Conservation (phyloP, 805 yeast species). For the Saccharomycopsis capsularis region DNA sequence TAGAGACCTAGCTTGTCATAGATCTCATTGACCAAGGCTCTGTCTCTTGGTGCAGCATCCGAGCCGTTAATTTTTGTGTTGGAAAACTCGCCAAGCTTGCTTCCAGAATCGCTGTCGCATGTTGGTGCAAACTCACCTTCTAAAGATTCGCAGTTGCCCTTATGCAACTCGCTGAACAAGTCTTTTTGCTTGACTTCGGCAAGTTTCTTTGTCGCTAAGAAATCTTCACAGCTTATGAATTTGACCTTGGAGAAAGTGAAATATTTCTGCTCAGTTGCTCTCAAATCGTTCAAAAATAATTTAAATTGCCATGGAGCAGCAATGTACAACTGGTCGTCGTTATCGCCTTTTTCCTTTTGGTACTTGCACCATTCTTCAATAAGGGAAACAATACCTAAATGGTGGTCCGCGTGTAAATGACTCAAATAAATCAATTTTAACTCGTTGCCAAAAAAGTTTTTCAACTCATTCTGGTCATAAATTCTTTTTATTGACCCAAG, state of each 20-base stretch:
- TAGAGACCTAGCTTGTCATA: slow-evolving; percentile 38
- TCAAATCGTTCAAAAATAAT: slow-evolving; percentile 65
- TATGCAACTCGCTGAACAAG: not conserved
- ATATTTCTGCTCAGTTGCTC: slow-evolving; percentile 16
- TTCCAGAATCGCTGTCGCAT: not conserved
- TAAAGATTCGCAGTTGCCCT: not conserved
- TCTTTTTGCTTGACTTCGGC: not conserved
- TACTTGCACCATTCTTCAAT: slow-evolving; percentile 57
- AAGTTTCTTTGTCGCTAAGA: slow-evolving; percentile 33
- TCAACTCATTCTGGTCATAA: slow-evolving; percentile 41
- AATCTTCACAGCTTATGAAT: slow-evolving; percentile 56
- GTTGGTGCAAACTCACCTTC: not conserved
- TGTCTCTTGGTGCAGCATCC: not conserved
- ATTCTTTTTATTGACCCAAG: slow-evolving; percentile 62
- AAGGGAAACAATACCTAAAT: slow-evolving; percentile 71
- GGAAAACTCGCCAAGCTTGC: not conserved
- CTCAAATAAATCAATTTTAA: slow-evolving; percentile 63
- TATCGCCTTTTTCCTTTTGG: slow-evolving; percentile 30
- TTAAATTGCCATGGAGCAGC: slow-evolving; percentile 72
- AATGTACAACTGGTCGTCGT: slow-evolving; percentile 39
- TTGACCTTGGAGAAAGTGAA: slow-evolving; percentile 35
- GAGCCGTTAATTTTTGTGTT: not conserved
- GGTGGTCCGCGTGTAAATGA: slow-evolving; percentile 97
- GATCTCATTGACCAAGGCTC: slow-evolving; percentile 26
- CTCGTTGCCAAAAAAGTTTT: slow-evolving; percentile 44